Percentiles rank a stretch among this genome's conserved stretches.
Evolutionary conservation across 1,284 basidiomycete genomes (phyloP).

Genomic region (Leccinum angustisporum): DNA sequence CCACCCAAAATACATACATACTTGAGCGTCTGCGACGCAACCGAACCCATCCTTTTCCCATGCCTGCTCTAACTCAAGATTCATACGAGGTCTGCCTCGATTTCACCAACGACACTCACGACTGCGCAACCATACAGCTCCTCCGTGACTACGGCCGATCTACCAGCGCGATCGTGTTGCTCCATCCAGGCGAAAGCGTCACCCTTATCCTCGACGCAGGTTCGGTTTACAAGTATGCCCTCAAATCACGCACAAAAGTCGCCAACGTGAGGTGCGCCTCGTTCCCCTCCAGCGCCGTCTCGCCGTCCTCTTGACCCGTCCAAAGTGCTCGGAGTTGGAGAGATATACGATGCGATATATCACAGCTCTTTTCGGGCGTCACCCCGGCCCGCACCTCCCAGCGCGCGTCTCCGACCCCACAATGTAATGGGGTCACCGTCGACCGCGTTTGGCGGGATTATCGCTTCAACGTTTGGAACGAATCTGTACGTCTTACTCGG

Average conservation of each 20-base stretch:
- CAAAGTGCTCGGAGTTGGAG: conserved; percentile 64
- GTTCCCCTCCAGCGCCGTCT: conserved; percentile 3
- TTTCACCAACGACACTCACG: conserved; percentile 67
- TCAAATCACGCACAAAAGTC: conserved; percentile 63
- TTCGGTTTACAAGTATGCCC: conserved; percentile 63
- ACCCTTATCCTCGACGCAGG: conserved; percentile 69
- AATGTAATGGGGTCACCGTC: conserved; percentile 56
- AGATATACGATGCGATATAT: conserved; percentile 59
- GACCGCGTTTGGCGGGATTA: conserved; percentile 68
- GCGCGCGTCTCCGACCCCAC: conserved; percentile 32
- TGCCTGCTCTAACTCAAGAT: conserved; percentile 48
- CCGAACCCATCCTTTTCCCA: conserved; percentile 22
- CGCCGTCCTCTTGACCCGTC: conserved; percentile 9
- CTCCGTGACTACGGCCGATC: conserved; percentile 61
- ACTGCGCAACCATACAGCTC: conserved; percentile 63
- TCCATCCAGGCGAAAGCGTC: conserved; percentile 62
- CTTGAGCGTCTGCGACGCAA: conserved; percentile 27
- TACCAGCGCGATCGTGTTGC: conserved; percentile 52
- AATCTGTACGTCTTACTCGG: conserved; percentile 31
- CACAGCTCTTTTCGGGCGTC: conserved; percentile 53
- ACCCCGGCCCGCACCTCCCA: conserved; percentile 32
- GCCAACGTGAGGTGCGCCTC: conserved; percentile 65
- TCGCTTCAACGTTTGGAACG: conserved; percentile 59
- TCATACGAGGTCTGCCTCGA: conserved; percentile 64
- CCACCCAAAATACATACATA: conserved; percentile 7